Percentiles rank a stretch among this genome's conserved stretches.
Conservation (phyloP, 2,329 filamentous ascomycete species). For the Fusarium transvaalense region DNA sequence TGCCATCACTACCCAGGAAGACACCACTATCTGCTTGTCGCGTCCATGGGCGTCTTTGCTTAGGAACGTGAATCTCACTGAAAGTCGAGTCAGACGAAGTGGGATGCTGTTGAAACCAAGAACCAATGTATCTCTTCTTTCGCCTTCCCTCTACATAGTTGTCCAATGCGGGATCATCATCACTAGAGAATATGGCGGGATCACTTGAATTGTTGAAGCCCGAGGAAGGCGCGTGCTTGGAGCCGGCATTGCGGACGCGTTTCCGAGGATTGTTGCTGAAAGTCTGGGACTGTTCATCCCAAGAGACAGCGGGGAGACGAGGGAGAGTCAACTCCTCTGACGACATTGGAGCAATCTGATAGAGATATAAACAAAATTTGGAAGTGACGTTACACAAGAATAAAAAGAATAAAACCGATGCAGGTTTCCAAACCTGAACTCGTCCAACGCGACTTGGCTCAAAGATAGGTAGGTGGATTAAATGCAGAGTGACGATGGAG, state of each 20-base stretch:
- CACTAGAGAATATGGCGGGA: constrained; percentile 77
- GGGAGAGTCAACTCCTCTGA: constrained; percentile 59
- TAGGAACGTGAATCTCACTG: constrained; percentile 55
- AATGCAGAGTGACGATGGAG: constrained; percentile 42
- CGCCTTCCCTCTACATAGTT: constrained; percentile 70
- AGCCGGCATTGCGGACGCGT: constrained; percentile 52
- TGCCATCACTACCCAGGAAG: constrained; percentile 73
- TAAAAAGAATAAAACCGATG: constrained; percentile 12
- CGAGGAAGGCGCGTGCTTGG: constrained; percentile 48
- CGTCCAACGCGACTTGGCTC: constrained; percentile 29
- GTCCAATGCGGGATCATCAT: constrained; percentile 75
- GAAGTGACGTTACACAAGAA: constrained; percentile 22
- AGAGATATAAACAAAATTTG: neutral
- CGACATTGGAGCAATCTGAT: constrained; percentile 46
- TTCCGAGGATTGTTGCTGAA: constrained; percentile 58
- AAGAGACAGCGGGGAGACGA: constrained; percentile 54
- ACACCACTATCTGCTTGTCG: constrained; percentile 77
- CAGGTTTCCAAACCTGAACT: constrained; percentile 18
- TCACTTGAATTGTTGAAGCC: constrained; percentile 76
- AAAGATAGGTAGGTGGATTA: neutral
- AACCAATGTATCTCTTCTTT: constrained; percentile 74
- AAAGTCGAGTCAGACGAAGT: constrained; percentile 63
- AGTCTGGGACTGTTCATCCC: constrained; percentile 56
- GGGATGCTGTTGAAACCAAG: constrained; percentile 75
- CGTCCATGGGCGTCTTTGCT: constrained; percentile 65